Evolutionary conservation across 2,329 filamentous ascomycete species (phyloP).

Genomic region (Aureobasidium sp.): DNA sequence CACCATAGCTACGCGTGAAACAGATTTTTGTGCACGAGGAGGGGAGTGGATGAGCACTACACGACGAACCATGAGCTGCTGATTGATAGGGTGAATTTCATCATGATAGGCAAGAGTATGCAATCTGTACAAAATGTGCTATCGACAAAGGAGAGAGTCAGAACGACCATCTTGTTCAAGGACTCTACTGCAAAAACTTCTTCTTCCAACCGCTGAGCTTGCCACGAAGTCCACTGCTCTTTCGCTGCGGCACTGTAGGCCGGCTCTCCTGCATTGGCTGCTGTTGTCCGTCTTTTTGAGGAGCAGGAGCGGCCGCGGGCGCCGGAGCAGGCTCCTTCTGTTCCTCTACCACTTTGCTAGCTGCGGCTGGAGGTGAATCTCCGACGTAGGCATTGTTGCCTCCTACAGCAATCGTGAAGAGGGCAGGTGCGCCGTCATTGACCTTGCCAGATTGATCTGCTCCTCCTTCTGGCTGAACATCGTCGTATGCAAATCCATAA

Average conservation of each 20-base stretch:
- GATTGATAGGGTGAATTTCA: not conserved
- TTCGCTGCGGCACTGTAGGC: not conserved
- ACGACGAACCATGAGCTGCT: not conserved
- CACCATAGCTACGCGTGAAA: not conserved
- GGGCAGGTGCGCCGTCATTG: conserved; percentile 38
- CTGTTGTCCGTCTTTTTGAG: conserved; percentile 2
- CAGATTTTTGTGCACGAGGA: not conserved
- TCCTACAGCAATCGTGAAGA: conserved; percentile 44
- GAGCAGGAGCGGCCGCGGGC: not conserved
- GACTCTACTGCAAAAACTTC: conserved; percentile 6
- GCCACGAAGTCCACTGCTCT: conserved; percentile 3
- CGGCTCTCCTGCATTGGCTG: not conserved
- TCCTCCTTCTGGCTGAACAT: conserved; percentile 54
- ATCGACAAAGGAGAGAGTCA: not conserved
- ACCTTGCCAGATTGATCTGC: conserved; percentile 51
- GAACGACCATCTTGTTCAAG: not conserved
- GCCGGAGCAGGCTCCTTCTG: not conserved
- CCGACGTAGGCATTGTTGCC: conserved; percentile 25
- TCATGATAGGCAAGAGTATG: not conserved
- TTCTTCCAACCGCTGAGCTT: conserved; percentile 8
- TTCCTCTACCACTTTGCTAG: not conserved
- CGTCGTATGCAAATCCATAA: conserved; percentile 61
- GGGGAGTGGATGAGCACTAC: not conserved
- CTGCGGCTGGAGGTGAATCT: not conserved
- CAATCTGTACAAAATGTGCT: not conserved